Conservation (phyloP, 139 green algal species). For the Auxenochlorella pyrenoidosa region DNA sequence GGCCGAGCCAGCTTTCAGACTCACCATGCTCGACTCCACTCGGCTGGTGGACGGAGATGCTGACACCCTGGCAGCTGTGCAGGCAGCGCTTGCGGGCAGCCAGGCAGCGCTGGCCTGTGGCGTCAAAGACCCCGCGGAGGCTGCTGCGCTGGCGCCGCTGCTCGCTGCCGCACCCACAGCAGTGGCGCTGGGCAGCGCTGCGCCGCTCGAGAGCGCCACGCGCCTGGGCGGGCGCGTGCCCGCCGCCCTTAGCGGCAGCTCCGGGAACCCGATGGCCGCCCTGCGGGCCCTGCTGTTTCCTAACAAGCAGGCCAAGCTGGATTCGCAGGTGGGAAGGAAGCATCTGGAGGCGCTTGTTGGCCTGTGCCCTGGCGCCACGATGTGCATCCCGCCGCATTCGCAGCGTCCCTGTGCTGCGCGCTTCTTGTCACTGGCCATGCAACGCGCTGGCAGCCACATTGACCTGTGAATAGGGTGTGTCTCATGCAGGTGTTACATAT, state of each 20-base stretch:
- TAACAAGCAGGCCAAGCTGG: conserved; percentile 5
- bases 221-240: conserved; percentile 7
- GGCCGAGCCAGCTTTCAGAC: conserved; percentile 54
- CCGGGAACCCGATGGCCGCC: background rate
- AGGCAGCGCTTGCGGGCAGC: background rate
- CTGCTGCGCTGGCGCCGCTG: conserved; percentile 3
- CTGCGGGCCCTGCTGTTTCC: background rate
- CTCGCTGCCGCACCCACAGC: background rate
- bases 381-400: background rate
- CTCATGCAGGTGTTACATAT: conserved; percentile 24
- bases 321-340: background rate
- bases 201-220: background rate
- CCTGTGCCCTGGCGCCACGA: too few relatives aligned
- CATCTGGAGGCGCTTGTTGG: too few relatives aligned
- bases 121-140: background rate
- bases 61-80: background rate
- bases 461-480: too few relatives aligned
- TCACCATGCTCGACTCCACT: conserved; percentile 16
- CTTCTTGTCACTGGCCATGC: too few relatives aligned
- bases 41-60: background rate
- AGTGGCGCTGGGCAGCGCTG: conserved; percentile 14
- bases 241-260: background rate
- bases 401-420: background rate
- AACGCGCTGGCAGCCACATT: too few relatives aligned
- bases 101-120: conserved; percentile 11